phyloP scores from a whole-genome alignment of 768 basidiomycete species.

The Glaciozyma martinii region DNA sequence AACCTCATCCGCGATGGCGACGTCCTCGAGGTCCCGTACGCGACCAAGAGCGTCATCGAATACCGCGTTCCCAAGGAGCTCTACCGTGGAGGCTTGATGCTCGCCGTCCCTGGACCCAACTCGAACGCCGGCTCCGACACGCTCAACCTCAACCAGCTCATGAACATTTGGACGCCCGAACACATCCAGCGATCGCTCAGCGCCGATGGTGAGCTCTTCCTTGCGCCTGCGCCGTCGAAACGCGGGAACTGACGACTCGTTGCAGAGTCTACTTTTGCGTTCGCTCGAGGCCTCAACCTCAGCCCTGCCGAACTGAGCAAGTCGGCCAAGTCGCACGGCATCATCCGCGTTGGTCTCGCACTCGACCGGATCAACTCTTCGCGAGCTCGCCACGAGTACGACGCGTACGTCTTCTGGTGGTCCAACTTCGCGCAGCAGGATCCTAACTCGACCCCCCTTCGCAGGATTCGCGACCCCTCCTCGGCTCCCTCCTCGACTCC shows the following conservation, averaged over 20 bases:
- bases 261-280: constrained; percentile 61
- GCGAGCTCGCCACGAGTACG: constrained; percentile 1
- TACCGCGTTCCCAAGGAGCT: constrained; percentile 54
- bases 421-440: too few species aligned
- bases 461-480: constrained; percentile 2
- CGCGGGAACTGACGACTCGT: not conserved
- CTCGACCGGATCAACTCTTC: constrained; percentile 3
- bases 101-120: constrained; percentile 56
- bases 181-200: constrained; percentile 64
- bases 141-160: constrained; percentile 54
- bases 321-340: constrained; percentile 19
- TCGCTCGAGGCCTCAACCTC: constrained; percentile 60
- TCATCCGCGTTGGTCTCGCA: constrained; percentile 17
- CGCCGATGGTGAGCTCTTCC: constrained; percentile 51
- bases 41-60: constrained; percentile 77
- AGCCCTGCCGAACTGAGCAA: constrained; percentile 50
- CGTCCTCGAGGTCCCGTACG: constrained; percentile 69
- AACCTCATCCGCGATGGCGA: constrained; percentile 83
- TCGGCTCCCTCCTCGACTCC: not conserved
- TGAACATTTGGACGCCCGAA: constrained; percentile 85
- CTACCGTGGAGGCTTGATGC: constrained; percentile 58
- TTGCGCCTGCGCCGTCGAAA: not conserved
- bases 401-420: not conserved
- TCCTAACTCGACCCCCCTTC: not conserved
- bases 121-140: constrained; percentile 48